Evolutionary conservation across 2,329 filamentous ascomycete genomes (phyloP).

Genomic region (Madurella mycetomatis): DNA sequence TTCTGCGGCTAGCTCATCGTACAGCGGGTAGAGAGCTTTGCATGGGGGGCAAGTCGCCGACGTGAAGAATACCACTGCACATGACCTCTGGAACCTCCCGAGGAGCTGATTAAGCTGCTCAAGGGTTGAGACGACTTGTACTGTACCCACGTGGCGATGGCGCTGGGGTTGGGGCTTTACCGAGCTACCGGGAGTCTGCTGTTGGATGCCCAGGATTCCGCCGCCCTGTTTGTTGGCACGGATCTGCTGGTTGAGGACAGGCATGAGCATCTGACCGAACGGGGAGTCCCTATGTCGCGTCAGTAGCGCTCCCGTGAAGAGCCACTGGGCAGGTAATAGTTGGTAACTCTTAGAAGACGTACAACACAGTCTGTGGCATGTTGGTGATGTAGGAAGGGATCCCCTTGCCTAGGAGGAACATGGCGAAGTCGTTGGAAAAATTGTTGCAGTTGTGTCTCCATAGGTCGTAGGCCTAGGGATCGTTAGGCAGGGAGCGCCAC

Average conservation of each 20-base stretch:
- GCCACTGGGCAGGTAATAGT: not conserved
- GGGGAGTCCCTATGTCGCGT: constrained; percentile 22
- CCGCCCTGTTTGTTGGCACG: constrained; percentile 46
- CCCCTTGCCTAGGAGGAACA: constrained; percentile 81
- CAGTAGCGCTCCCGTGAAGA: not conserved
- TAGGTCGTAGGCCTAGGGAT: constrained; percentile 71
- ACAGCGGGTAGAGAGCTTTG: constrained; percentile 75
- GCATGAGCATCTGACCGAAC: constrained; percentile 73
- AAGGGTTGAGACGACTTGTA: constrained; percentile 58
- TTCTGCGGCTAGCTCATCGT: constrained; percentile 73
- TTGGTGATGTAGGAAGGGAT: constrained; percentile 85
- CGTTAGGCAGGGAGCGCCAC: not conserved
- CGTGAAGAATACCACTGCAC: constrained; percentile 87
- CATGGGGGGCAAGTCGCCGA: constrained; percentile 83
- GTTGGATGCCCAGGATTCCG: constrained; percentile 50
- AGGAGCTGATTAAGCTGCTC: constrained; percentile 59
- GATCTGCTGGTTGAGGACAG: constrained; percentile 56
- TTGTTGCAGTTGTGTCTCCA: constrained; percentile 96
- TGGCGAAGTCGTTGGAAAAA: constrained; percentile 87
- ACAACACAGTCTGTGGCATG: constrained; percentile 78
- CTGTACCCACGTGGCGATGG: constrained; percentile 39
- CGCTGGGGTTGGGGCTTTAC: constrained; percentile 28
- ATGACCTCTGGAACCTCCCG: constrained; percentile 56
- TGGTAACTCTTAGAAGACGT: constrained; percentile 48
- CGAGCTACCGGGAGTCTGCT: constrained; percentile 26